phyloP scores from a whole-genome alignment of 1,284 basidiomycete genomes.

The Trichosporon sp. region DNA sequence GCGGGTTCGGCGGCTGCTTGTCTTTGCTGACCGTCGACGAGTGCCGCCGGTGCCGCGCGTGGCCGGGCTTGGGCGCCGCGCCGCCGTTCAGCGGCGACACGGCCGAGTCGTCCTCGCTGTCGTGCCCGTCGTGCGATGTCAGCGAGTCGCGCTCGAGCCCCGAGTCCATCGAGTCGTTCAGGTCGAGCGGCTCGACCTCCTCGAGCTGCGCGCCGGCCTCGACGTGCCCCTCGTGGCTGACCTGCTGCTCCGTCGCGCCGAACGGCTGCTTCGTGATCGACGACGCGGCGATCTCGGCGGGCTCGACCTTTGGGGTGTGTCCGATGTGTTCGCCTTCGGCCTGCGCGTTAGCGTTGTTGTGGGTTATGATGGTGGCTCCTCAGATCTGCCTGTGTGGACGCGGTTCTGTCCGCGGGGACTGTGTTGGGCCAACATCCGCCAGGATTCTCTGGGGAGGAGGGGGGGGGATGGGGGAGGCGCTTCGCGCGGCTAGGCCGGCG shows the following conservation, averaged over 20 bases:
- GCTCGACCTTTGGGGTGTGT: not conserved
- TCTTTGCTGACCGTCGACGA: not conserved
- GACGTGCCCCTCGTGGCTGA: slow-evolving; percentile 22
- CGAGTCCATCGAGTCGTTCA: slow-evolving; percentile 29
- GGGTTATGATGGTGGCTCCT: too few relatives aligned
- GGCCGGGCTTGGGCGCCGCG: not conserved
- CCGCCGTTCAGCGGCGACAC: slow-evolving; percentile 1
- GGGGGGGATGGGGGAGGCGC: too few relatives aligned
- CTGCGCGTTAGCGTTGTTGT: slow-evolving; percentile 4
- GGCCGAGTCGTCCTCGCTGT: not conserved
- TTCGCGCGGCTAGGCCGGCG: too few relatives aligned
- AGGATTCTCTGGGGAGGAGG: too few relatives aligned
- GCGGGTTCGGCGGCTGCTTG: slow-evolving; percentile 35
- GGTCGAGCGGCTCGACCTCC: slow-evolving; percentile 49
- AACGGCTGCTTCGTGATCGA: slow-evolving; percentile 44
- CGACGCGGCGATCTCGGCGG: not conserved
- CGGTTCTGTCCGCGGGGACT: too few relatives aligned
- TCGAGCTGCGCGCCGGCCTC: slow-evolving; percentile 16
- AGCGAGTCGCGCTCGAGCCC: not conserved
- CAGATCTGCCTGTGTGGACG: too few relatives aligned
- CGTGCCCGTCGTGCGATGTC: not conserved
- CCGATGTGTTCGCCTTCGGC: slow-evolving; percentile 2
- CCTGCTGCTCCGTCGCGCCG: slow-evolving; percentile 37
- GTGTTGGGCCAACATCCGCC: too few relatives aligned
- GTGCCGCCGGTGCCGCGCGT: not conserved